Evolutionary conservation across 192 early-diverging fungal species (phyloP).

Genomic region (Coemansia sp.): DNA sequence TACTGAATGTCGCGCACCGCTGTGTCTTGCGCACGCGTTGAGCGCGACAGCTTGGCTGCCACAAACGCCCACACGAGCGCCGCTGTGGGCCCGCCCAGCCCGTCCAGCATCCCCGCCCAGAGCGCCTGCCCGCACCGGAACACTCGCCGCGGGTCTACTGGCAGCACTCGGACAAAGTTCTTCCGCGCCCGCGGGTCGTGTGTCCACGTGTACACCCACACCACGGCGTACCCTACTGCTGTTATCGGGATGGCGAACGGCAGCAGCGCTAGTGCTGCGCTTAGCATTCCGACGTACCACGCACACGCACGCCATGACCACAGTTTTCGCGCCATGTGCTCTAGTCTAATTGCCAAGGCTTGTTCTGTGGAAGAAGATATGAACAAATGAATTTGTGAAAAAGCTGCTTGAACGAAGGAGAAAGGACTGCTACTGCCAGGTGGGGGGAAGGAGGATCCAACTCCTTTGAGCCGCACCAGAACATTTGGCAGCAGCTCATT

Average conservation of each 20-base stretch:
- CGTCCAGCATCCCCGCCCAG: conserved; percentile 55
- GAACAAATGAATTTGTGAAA: background rate
- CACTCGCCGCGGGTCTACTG: conserved; percentile 45
- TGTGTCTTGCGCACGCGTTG: conserved; percentile 46
- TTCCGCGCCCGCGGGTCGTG: conserved; percentile 52
- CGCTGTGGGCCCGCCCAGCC: conserved; percentile 49
- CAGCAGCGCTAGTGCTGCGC: conserved; percentile 26
- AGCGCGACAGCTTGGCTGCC: conserved; percentile 45
- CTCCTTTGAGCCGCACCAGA: background rate
- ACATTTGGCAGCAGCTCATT: conserved; percentile 1
- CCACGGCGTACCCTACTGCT: conserved; percentile 28
- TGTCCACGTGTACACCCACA: conserved; percentile 56
- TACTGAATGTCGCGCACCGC: conserved; percentile 56
- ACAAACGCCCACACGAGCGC: conserved; percentile 47
- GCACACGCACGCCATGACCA: conserved; percentile 27
- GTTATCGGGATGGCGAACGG: conserved; percentile 45
- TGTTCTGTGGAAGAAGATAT: background rate
- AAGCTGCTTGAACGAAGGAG: background rate
- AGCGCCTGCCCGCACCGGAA: conserved; percentile 49
- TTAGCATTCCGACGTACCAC: conserved; percentile 19
- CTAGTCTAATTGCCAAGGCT: background rate
- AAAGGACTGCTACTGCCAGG: background rate
- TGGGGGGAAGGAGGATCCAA: background rate
- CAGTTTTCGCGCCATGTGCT: conserved; percentile 1
- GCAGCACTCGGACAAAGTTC: conserved; percentile 35